Base-by-base conservation (phyloP, 202 grass and related monocot genomes). In the Cymbopogon flexuosus region DNA sequence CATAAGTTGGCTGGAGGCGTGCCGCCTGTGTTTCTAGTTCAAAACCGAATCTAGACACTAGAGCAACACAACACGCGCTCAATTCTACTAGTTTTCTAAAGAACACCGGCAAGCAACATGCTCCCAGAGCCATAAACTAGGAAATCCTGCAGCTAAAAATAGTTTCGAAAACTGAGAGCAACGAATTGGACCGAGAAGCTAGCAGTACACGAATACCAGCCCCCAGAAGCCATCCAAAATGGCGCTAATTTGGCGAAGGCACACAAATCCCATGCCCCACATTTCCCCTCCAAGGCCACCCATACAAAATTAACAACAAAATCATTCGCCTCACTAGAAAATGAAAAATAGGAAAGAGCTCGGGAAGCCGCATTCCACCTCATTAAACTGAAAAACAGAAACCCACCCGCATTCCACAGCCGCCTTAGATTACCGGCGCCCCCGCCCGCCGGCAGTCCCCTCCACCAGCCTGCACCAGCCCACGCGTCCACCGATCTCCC, bases 351-450 rank as follows among this genome's bases (percentile, higher is more conserved):
- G 27, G 3, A 45, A 49, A 10, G 11, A 37, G 37, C 40, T 43
- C 36, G 19, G 45, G 42, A 79, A 61, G 51, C 68, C 11, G 46
- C 30, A 57, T 57, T 57, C 52, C 54, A 52, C 35, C 39, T 58
- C 62, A 3, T 62, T 27, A 14, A 31, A 14, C 24, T 23, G 23
- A 0, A 57, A 70, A 42, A 45, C 21, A 42, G 11, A 39, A 60
- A 72, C 49, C 75, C 75, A 84, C 75, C 68, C 30, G 77, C 86
- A 84, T 83, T 88, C 86, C 80, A 58, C 30, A 16, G 12, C 37
- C 74, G 10, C n/a, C 46, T 30, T 39, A 58, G 11, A 37, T 24
- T 42, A 34, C 36, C 79, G 36, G 57, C 41, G 24, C 24, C 18
- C 40, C n/a, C 12, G 2, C 8, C 69, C 3, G 27, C 45, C 21